Percentiles rank a stretch among this genome's conserved stretches.
Conservation (phyloP, 805 yeast species). For the Ogataea corticis region DNA sequence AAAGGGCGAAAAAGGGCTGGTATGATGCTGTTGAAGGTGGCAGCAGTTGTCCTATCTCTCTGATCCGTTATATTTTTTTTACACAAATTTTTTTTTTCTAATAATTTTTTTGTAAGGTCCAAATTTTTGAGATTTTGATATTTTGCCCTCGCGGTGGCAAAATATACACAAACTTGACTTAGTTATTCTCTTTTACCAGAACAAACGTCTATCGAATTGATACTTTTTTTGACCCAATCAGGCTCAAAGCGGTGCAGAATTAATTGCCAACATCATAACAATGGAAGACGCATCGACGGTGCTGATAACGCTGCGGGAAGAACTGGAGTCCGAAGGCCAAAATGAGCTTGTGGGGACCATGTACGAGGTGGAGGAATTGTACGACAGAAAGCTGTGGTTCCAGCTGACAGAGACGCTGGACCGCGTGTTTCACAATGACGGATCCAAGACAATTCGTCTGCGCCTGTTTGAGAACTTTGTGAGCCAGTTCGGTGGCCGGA, state of each 20-base stretch:
- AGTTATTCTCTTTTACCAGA: not conserved
- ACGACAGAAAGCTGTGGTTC: slow-evolving; percentile 92
- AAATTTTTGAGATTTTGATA: slow-evolving; percentile 1
- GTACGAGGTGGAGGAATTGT: slow-evolving; percentile 75
- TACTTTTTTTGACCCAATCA: no score
- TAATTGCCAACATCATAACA: not conserved
- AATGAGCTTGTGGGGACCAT: slow-evolving; percentile 57
- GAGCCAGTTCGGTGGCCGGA: slow-evolving; percentile 59
- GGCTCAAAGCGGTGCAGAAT: no score
- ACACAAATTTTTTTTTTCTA: not conserved
- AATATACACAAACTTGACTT: not conserved
- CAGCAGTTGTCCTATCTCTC: not conserved
- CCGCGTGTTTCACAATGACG: slow-evolving; percentile 52
- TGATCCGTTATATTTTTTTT: not conserved
- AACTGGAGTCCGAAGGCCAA: slow-evolving; percentile 48
- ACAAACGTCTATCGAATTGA: not conserved
- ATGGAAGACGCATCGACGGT: slow-evolving; percentile 38
- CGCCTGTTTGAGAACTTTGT: slow-evolving; percentile 74
- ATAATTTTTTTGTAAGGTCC: not conserved
- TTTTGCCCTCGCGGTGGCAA: not conserved
- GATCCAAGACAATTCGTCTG: slow-evolving; percentile 55
- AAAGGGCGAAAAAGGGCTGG: not conserved
- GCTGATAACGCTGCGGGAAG: slow-evolving; percentile 62
- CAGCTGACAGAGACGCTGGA: slow-evolving; percentile 75
- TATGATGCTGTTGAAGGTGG: not conserved